Conservation (phyloP, 2,329 filamentous ascomycete species). For the Ilyonectria destructans region DNA sequence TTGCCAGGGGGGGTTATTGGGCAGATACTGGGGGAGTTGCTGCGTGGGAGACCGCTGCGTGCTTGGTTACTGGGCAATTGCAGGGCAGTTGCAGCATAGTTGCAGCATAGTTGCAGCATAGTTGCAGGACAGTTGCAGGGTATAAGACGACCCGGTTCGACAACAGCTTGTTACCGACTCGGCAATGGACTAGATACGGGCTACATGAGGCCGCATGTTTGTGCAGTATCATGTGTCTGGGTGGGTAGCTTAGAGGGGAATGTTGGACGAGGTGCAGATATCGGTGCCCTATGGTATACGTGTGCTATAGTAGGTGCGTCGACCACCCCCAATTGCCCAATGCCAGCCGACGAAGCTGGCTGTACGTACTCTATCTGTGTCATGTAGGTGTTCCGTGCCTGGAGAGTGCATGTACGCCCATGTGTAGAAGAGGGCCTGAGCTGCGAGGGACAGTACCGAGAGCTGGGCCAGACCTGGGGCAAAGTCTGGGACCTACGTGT, state of each 20-base stretch:
- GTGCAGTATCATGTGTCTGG: not conserved
- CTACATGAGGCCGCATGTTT: not conserved
- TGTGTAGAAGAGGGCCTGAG: not conserved
- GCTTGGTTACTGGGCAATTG: not conserved
- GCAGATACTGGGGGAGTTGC: not conserved
- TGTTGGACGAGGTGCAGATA: not conserved
- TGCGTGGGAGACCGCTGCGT: not conserved
- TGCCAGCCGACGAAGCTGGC: slow-evolving; percentile 1
- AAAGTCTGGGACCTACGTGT: not conserved
- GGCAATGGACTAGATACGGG: not conserved
- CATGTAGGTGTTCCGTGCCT: not conserved
- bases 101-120: no score
- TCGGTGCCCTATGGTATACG: not conserved
- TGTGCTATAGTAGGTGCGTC: not conserved
- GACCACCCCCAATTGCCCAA: not conserved
- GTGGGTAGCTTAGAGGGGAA: not conserved
- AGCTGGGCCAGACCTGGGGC: not conserved
- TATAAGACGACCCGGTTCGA: no score
- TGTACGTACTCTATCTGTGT: not conserved
- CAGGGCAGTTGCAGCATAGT: not conserved
- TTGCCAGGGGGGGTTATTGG: no score
- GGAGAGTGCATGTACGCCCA: not conserved
- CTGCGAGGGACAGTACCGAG: not conserved
- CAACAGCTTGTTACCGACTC: no score
- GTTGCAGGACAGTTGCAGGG: no score